phyloP scores from a whole-genome alignment of 306 rosid species.

The Cicer yamashitae region DNA sequence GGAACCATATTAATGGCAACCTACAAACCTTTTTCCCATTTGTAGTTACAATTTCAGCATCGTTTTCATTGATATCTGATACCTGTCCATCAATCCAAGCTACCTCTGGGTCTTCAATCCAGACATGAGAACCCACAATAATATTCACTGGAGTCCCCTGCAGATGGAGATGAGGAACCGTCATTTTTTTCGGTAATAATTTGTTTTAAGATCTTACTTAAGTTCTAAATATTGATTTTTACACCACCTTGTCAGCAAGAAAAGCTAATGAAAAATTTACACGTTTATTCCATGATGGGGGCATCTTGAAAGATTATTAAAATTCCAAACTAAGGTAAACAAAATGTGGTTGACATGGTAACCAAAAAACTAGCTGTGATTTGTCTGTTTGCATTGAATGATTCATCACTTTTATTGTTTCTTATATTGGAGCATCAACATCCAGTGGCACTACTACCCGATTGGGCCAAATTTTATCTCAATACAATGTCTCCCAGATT shows the following conservation, averaged over 20 bases:
- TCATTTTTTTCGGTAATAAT: not conserved
- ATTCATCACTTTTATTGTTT: constrained; percentile 13
- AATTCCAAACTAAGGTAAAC: constrained; percentile 28
- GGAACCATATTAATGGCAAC: constrained; percentile 31
- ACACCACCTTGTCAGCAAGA: constrained; percentile 27
- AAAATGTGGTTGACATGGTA: not conserved
- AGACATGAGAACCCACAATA: constrained; percentile 93
- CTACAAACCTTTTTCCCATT: constrained; percentile 75
- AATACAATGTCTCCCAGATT: not conserved
- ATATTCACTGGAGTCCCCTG: constrained; percentile 95
- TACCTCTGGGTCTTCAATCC: constrained; percentile 83
- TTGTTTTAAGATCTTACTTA: constrained; percentile 30
- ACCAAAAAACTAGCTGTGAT: not conserved
- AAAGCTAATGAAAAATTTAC: constrained; percentile 26
- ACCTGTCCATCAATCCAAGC: constrained; percentile 91
- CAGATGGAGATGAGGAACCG: constrained; percentile 45
- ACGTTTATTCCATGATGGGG: constrained; percentile 1
- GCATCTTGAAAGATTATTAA: constrained; percentile 10
- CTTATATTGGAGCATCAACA: not conserved
- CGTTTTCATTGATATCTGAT: constrained; percentile 74
- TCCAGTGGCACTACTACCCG: constrained; percentile 15
- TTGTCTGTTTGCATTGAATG: constrained; percentile 14
- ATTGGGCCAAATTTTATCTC: constrained; percentile 10
- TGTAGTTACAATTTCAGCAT: constrained; percentile 77
- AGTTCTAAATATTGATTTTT: constrained; percentile 26